Evolutionary conservation across 75 land plant species (phyloP).

Genomic region (Picea glauca): DNA sequence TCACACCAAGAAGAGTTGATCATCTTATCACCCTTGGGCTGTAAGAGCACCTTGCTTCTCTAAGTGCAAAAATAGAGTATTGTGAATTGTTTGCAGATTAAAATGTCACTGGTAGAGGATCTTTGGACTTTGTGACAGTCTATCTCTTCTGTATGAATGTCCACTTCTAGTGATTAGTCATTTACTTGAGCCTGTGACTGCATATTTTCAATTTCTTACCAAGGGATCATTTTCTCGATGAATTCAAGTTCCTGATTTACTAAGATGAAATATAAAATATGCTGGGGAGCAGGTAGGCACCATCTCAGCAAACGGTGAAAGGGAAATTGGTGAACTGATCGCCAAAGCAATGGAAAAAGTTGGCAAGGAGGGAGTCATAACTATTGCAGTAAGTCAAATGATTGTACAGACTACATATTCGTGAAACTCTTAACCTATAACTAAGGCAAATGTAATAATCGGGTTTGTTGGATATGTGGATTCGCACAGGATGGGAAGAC

Average conservation of each 20-base stretch:
- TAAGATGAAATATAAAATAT: not conserved
- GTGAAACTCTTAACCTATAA: not conserved
- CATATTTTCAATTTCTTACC: not conserved
- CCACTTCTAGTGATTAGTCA: not conserved
- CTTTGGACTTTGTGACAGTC: no score
- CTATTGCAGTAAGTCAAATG: conserved; percentile 46
- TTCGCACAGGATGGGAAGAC: conserved; percentile 71
- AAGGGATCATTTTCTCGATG: not conserved
- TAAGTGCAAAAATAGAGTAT: no score
- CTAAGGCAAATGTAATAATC: not conserved
- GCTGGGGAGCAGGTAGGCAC: conserved; percentile 49
- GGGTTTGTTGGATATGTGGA: not conserved
- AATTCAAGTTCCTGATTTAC: not conserved
- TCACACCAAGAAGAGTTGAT: no score
- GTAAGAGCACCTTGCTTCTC: no score
- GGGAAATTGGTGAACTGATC: conserved; percentile 78
- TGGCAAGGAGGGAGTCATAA: conserved; percentile 85
- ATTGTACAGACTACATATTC: not conserved
- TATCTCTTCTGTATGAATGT: not conserved
- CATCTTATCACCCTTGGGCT: no score
- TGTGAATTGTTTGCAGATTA: no score
- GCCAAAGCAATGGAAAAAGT: conserved; percentile 91
- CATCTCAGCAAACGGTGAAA: conserved; percentile 78
- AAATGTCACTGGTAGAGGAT: no score
- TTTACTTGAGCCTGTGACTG: not conserved